phyloP scores from a whole-genome alignment of 129 eudicot species.

The Escallonia herrerae region DNA sequence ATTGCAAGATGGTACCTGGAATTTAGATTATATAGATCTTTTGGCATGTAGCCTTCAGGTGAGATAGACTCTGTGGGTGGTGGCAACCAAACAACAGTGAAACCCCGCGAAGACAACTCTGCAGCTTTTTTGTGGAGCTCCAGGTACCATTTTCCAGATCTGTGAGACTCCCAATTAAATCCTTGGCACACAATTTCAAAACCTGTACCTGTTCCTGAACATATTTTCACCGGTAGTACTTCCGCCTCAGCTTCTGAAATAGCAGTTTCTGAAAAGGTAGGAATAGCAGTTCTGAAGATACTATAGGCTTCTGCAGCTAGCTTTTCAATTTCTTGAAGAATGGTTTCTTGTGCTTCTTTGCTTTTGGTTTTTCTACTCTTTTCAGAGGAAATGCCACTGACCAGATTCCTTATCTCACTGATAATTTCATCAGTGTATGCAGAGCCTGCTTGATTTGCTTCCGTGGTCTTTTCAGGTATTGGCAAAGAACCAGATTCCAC shows the following conservation, averaged over 20 bases:
- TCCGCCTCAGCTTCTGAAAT: conserved; percentile 28
- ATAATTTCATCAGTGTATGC: conserved; percentile 67
- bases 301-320: conserved; percentile 97
- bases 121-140: conserved; percentile 62
- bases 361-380: conserved; percentile 49
- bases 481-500: conserved; percentile 5
- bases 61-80: conserved; percentile 98
- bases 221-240: conserved; percentile 33
- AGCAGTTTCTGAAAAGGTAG: conserved; percentile 31
- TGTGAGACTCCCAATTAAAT: conserved; percentile 96
- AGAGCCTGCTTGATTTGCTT: conserved; percentile 27
- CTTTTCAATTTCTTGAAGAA: conserved; percentile 94
- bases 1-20: conserved; percentile 50
- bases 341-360: conserved; percentile 62
- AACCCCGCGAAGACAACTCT: conserved; percentile 72
- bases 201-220: conserved; percentile 88
- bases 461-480: background rate
- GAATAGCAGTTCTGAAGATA: conserved; percentile 65
- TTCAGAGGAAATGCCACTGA: conserved; percentile 72
- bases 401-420: conserved; percentile 69
- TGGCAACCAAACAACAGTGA: conserved; percentile 85
- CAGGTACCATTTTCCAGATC: conserved; percentile 82
- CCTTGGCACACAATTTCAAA: conserved; percentile 84
- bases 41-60: conserved; percentile 97
- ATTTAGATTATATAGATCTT: conserved; percentile 75